These are phyloP conservation scores for Scutellaria minor DNA, from an alignment of 257 asterid genomes.

Conservation along the genomic window DNA sequence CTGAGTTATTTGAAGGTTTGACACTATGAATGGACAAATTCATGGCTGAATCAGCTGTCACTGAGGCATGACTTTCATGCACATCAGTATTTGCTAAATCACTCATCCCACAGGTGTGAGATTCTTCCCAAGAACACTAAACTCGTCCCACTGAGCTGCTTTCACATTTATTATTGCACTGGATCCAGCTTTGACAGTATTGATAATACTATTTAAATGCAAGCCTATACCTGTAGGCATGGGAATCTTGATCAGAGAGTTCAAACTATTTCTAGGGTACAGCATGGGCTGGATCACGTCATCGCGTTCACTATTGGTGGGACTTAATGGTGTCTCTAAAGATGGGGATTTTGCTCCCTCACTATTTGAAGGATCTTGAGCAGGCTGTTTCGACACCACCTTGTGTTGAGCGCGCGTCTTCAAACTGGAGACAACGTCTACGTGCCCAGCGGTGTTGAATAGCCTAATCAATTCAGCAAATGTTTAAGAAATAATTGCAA, in stretches of 20 bases:
- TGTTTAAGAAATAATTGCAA: slow-evolving; percentile 4
- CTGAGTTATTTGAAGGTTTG: slow-evolving; percentile 6
- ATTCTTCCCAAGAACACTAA: slow-evolving; percentile 14
- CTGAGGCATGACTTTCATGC: slow-evolving; percentile 30
- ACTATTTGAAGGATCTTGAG: slow-evolving; percentile 39
- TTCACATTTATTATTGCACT: slow-evolving; percentile 26
- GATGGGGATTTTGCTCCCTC: slow-evolving; percentile 45
- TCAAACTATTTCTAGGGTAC: slow-evolving; percentile 40
- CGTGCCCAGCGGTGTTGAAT: slow-evolving; percentile 52
- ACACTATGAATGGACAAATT: slow-evolving; percentile 2
- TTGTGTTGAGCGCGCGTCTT: slow-evolving; percentile 46
- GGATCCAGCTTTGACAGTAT: slow-evolving; percentile 33
- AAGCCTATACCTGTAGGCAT: slow-evolving; percentile 57
- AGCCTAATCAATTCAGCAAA: slow-evolving; percentile 44
- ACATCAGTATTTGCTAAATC: not conserved
- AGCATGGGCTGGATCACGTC: slow-evolving; percentile 27
- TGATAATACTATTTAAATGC: slow-evolving; percentile 40
- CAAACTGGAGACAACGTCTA: slow-evolving; percentile 75
- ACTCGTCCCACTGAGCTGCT: slow-evolving; percentile 36
- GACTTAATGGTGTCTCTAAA: slow-evolving; percentile 39
- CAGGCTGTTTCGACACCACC: slow-evolving; percentile 26
- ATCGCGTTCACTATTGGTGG: slow-evolving; percentile 34
- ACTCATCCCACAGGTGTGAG: slow-evolving; percentile 5
- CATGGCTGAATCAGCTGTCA: slow-evolving; percentile 20
- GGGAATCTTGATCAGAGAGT: slow-evolving; percentile 40